These are phyloP conservation scores for Penicillium soppii DNA, from an alignment of 495 filamentous ascomycete species.

Conservation along the genomic window DNA sequence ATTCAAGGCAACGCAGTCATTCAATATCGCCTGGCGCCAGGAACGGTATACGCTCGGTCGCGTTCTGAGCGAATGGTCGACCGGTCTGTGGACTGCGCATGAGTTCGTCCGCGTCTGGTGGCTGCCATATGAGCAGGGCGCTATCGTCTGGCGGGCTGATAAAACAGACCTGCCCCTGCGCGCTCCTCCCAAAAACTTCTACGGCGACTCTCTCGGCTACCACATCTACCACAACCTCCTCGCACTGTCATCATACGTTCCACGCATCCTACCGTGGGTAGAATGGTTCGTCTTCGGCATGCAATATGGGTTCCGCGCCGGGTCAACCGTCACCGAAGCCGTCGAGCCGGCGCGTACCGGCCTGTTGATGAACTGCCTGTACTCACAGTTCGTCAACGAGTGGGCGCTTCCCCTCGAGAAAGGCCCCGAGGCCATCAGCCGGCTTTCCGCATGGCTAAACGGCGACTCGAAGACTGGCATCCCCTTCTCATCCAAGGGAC, in stretches of 20 bases:
- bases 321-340: conserved; percentile 63
- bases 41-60: conserved; percentile 63
- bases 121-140: conserved; percentile 85
- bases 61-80: conserved; percentile 72
- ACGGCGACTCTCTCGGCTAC: conserved; percentile 77
- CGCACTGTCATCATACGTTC: conserved; percentile 73
- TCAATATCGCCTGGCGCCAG: conserved; percentile 84
- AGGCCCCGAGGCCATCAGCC: conserved; percentile 83
- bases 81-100: conserved; percentile 72
- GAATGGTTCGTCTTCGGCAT: conserved; percentile 95
- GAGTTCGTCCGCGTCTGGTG: conserved; percentile 97
- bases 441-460: conserved; percentile 84
- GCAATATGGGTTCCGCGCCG: conserved; percentile 80
- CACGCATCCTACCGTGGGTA: conserved; percentile 75
- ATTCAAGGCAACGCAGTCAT: conserved; percentile 71
- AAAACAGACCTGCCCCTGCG: conserved; percentile 60
- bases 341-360: conserved; percentile 79
- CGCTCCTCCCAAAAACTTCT: conserved; percentile 61
- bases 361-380: conserved; percentile 93
- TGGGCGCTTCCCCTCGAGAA: conserved; percentile 91
- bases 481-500: conserved; percentile 71
- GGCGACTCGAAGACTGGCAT: conserved; percentile 60
- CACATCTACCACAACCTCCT: conserved; percentile 88
- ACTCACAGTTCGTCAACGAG: conserved; percentile 95
- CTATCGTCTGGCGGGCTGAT: conserved; percentile 83